These are phyloP conservation scores for Prunus campanulata DNA, from an alignment of 306 rosid genomes.

Conservation along the genomic window DNA sequence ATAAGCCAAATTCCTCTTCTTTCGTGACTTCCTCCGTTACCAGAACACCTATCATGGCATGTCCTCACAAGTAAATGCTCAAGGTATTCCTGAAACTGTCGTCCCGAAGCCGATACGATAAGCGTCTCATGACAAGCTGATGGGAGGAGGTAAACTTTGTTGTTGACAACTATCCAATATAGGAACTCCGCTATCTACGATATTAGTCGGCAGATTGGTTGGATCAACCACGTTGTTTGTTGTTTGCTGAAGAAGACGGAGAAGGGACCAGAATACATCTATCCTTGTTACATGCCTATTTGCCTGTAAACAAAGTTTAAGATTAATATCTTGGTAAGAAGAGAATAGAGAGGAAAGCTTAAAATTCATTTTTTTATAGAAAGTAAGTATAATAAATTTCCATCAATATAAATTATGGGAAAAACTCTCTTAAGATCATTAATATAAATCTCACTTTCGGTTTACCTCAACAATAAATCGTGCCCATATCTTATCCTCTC, in stretches of 20 bases:
- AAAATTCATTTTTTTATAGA: not conserved
- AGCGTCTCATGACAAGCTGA: slow-evolving; percentile 35
- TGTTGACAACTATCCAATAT: slow-evolving; percentile 30
- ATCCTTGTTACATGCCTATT: slow-evolving; percentile 60
- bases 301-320: slow-evolving; percentile 41
- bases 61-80: slow-evolving; percentile 14
- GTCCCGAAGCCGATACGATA: not conserved
- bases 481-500: slow-evolving; percentile 71
- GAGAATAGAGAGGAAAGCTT: not conserved
- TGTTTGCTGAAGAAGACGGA: slow-evolving; percentile 59
- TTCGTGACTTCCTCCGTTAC: not conserved
- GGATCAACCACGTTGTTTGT: slow-evolving; percentile 33
- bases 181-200: slow-evolving; percentile 27
- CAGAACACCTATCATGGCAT: slow-evolving; percentile 30
- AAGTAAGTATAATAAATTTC: not conserved
- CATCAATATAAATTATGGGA: not conserved
- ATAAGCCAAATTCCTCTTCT: not conserved
- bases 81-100: slow-evolving; percentile 19
- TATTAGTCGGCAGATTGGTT: slow-evolving; percentile 29
- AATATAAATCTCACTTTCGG: not conserved
- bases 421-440: not conserved
- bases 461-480: slow-evolving; percentile 76
- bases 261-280: slow-evolving; percentile 69
- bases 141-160: slow-evolving; percentile 33
- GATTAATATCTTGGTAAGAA: not conserved